Evolutionary conservation across 768 basidiomycete species (phyloP).

Genomic region (Ramaria rubella): DNA sequence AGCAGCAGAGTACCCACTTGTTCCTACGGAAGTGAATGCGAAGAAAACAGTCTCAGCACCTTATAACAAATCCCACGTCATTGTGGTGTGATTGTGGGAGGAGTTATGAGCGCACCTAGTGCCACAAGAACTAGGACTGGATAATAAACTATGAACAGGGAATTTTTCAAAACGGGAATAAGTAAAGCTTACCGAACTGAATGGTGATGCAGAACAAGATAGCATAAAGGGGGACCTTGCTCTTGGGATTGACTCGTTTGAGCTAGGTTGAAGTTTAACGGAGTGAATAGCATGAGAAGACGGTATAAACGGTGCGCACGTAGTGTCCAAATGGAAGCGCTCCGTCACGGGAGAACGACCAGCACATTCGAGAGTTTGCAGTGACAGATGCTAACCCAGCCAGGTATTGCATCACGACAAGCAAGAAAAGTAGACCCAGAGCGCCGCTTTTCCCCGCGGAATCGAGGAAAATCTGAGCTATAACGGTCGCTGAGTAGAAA

Average conservation of each 20-base stretch:
- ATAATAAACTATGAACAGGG: background rate
- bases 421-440: background rate
- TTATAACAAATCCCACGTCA: background rate
- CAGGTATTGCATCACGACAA: background rate
- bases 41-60: background rate
- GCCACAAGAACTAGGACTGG: background rate
- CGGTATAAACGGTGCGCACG: background rate
- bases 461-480: background rate
- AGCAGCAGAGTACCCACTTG: background rate
- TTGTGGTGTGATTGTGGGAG: background rate
- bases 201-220: background rate
- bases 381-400: background rate
- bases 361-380: background rate
- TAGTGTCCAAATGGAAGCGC: background rate
- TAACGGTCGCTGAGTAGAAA: background rate
- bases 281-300: background rate
- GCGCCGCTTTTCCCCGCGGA: background rate
- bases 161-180: background rate
- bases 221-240: background rate
- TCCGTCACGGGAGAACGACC: background rate
- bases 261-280: background rate
- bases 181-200: background rate
- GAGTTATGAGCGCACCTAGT: background rate
- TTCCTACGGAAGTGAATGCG: background rate
- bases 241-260: background rate